Conservation (phyloP, 2,329 filamentous ascomycete genomes). For the Nigrograna mackinnonii region DNA sequence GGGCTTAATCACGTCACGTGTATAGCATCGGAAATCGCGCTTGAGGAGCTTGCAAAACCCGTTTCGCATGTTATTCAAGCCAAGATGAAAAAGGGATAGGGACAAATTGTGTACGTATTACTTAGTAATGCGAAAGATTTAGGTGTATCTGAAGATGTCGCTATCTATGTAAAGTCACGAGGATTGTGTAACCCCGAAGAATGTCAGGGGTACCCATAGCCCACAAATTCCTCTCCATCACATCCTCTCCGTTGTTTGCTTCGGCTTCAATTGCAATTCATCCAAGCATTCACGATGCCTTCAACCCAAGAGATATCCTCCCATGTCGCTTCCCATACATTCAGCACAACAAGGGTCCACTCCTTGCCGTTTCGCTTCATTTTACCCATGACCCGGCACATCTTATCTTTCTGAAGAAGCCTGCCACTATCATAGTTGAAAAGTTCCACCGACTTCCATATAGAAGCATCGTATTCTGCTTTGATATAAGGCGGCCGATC, state of each 20-base stretch:
- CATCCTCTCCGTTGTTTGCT: not conserved
- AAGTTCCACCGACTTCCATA: constrained; percentile 51
- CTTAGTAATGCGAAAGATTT: too few species aligned
- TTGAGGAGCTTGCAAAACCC: too few species aligned
- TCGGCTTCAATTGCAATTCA: not conserved
- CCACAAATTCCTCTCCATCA: too few species aligned
- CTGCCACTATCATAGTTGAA: constrained; percentile 51
- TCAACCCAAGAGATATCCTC: constrained; percentile 58
- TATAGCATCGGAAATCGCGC: too few species aligned
- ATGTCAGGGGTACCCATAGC: too few species aligned
- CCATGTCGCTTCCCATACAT: constrained; percentile 55
- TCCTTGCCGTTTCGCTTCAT: constrained; percentile 49
- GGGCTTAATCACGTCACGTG: too few species aligned
- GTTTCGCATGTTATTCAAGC: too few species aligned
- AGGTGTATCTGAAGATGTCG: too few species aligned
- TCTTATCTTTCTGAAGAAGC: constrained; percentile 46
- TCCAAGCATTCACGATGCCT: constrained; percentile 42
- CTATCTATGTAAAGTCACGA: too few species aligned
- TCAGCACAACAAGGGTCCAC: constrained; percentile 52
- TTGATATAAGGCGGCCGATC: constrained; percentile 59
- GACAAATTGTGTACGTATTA: too few species aligned
- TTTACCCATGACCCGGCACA: constrained; percentile 54
- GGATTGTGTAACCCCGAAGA: too few species aligned
- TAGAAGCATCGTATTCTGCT: constrained; percentile 43
- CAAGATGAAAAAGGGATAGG: too few species aligned